These are phyloP conservation scores for Plenodomus biglobosus DNA, from an alignment of 2,329 filamentous ascomycete species.

Conservation along the genomic window DNA sequence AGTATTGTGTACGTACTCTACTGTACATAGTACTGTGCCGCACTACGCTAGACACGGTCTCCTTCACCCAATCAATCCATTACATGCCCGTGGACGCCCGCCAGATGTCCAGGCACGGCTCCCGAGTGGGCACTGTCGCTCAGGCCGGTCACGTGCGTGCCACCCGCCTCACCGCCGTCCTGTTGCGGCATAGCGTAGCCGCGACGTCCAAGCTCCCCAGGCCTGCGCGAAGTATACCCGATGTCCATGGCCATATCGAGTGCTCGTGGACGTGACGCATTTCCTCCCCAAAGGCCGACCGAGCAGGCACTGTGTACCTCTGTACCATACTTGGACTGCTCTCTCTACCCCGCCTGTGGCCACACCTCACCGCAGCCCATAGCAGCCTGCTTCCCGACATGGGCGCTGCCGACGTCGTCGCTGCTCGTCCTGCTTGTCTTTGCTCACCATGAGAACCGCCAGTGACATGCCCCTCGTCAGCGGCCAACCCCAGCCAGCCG, in stretches of 20 bases:
- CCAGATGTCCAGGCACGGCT: too few relatives aligned
- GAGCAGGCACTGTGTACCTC: not conserved
- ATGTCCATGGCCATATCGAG: not conserved
- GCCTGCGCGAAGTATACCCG: not conserved
- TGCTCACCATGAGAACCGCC: conserved; percentile 36
- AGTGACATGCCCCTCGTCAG: conserved; percentile 27
- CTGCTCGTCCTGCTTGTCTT: conserved; percentile 23
- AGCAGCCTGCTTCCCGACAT: conserved; percentile 29
- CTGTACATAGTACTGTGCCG: too few relatives aligned
- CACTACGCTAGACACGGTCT: too few relatives aligned
- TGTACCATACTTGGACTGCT: not conserved
- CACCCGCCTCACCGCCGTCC: conserved; percentile 16
- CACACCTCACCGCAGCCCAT: conserved; percentile 4
- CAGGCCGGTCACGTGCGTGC: conserved; percentile 2
- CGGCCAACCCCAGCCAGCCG: conserved; percentile 27
- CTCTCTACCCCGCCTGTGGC: not conserved
- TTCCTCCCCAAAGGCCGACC: not conserved
- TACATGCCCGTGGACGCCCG: too few relatives aligned
- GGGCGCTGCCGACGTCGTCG: conserved; percentile 30
- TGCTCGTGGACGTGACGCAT: not conserved
- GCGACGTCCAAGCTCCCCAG: conserved; percentile 4
- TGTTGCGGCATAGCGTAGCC: conserved; percentile 12
- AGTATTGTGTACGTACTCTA: too few relatives aligned
- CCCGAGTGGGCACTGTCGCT: too few relatives aligned
- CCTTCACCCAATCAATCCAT: too few relatives aligned